Conservation (phyloP, 2,329 filamentous ascomycete genomes). For the Aureobasidium sp. region DNA sequence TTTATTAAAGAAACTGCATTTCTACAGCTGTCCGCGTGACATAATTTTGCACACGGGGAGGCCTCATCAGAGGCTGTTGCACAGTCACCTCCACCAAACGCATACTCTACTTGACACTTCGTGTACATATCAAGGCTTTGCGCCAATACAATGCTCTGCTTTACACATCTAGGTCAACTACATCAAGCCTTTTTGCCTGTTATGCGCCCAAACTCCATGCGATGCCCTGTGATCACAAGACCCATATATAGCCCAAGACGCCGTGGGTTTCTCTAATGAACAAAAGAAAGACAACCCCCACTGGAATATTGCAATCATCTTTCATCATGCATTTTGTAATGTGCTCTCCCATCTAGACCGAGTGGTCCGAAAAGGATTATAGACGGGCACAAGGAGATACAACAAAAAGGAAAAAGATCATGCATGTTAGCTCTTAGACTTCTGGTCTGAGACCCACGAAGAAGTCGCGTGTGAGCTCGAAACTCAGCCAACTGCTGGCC, state of each 20-base stretch:
- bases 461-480: conserved; percentile 86
- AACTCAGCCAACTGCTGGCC: conserved; percentile 98
- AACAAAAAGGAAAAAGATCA: neutral
- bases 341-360: neutral
- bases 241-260: neutral
- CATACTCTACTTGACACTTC: neutral
- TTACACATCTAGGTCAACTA: conserved; percentile 1
- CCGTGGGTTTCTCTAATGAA: neutral
- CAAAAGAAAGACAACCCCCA: neutral
- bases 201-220: conserved; percentile 1
- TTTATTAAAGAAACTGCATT: no score
- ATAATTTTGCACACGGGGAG: no score
- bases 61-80: neutral
- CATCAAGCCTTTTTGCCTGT: neutral
- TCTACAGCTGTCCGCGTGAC: no score
- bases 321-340: conserved; percentile 3
- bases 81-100: neutral
- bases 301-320: neutral
- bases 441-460: conserved; percentile 43
- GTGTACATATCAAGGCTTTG: neutral
- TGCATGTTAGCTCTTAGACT: neutral
- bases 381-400: neutral
- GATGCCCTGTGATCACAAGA: neutral
- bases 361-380: neutral
- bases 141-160: neutral